Base-by-base conservation (phyloP, 805 yeast genomes). In the Cyberlindnera amylophila region DNA sequence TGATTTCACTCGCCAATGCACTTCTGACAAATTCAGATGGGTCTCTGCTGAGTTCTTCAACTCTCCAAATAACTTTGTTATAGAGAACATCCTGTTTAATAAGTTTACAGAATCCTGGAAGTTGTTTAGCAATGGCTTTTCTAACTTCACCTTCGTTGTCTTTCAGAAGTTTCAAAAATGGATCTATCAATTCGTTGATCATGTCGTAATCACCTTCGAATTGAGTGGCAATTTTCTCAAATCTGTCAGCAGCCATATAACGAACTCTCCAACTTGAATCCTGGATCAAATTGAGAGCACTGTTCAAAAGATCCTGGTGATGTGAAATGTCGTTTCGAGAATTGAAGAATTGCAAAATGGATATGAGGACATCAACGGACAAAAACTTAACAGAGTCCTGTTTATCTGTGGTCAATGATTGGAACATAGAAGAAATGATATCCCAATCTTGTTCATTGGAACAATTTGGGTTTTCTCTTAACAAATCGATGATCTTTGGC, bases 181-280 rank as follows among this genome's bases (percentile, higher is more conserved):
- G 85, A 31, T 72, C 73, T 14, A 64, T 52, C 56, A 82, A 70
- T 51, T 67, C 69, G 46, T 61, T 55, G 44, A 78, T 70, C 50
- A 80, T 82, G 24, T 71, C 66, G 31, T 74, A 77, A 38, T 77
- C 72, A 47, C 73, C 70, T 52, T 72, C 70, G 57, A 90, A 81
- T 51, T 79, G 80, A 14, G 66, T 54, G 2, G 95, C 87, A 46
- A 93, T 75, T 49, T 72, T 70, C 53, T 82, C 86, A 59, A 89
- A 90, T 55, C 89, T 76, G 62, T 91, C 97, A n/a, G 97, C 96
- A 27, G 96, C 95, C 82, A 93, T 89, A 66, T 91, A 93, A 58
- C 99, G 82, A 44, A 93, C 98, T 65, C 99, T 81, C 99, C 99
- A 93, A 58, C 95, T 84, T 65, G 86, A 88, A 67, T 93, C 99